Percentiles rank a stretch among this genome's conserved stretches.
Conservation (phyloP, 75 land plant species). For the Adiantum capillusveneris region DNA sequence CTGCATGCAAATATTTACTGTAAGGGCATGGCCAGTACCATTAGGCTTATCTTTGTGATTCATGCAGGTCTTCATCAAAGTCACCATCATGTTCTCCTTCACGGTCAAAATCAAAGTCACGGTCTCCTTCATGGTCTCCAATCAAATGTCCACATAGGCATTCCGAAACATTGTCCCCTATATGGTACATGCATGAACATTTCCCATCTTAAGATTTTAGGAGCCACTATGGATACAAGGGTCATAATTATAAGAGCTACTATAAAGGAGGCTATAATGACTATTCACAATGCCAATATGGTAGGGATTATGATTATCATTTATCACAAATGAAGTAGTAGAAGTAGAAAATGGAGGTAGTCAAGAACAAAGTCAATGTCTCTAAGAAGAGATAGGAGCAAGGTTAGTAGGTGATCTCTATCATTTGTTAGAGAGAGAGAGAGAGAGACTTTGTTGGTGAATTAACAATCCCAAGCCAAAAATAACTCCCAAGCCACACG, state of each 20-base stretch:
- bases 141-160: conserved; percentile 9
- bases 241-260: conserved; percentile 14
- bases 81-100: conserved; percentile 10
- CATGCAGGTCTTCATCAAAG: conserved; percentile 14
- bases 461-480: no score
- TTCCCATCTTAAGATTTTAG: conserved; percentile 17
- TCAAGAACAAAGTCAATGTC: conserved; percentile 1
- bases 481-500: no score
- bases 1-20: not conserved
- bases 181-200: conserved; percentile 19
- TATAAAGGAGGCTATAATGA: conserved; percentile 17
- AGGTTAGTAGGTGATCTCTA: not conserved
- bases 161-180: conserved; percentile 17
- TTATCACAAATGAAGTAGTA: conserved; percentile 22
- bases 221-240: conserved; percentile 13
- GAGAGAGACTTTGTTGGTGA: no score
- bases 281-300: conserved; percentile 9
- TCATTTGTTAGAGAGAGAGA: no score
- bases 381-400: not conserved
- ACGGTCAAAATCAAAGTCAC: conserved; percentile 19
- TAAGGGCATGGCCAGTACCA: not conserved
- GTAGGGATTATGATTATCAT: conserved; percentile 17
- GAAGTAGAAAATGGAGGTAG: conserved; percentile 12
- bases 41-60: not conserved
- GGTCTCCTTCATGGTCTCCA: conserved; percentile 23